Percentiles rank a stretch among this genome's conserved stretches.
Evolutionary conservation across 208 protist species (phyloP).

Genomic region (Acanthamoeba castellanii): DNA sequence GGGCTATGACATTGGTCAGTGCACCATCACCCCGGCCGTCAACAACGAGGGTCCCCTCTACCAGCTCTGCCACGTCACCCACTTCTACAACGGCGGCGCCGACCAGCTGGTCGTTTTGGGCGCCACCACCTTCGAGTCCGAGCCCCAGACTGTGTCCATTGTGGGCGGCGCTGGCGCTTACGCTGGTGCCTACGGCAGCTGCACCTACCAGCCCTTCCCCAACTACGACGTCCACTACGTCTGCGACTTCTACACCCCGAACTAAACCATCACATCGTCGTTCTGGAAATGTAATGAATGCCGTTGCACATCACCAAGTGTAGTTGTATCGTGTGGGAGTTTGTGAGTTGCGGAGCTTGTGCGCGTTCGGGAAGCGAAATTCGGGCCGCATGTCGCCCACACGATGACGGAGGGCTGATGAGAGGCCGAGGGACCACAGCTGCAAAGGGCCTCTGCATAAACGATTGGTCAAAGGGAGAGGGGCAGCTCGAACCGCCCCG

Average conservation of each 20-base stretch:
- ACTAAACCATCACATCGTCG: neutral
- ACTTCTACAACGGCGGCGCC: constrained; percentile 7
- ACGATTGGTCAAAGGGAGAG: no score
- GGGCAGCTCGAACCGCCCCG: no score
- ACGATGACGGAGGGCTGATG: no score
- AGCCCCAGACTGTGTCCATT: neutral
- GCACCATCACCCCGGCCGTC: constrained; percentile 1
- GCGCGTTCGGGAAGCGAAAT: no score
- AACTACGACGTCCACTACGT: constrained; percentile 32
- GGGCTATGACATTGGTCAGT: neutral
- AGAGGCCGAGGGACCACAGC: no score
- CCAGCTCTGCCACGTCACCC: neutral
- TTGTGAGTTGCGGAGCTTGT: no score
- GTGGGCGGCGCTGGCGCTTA: neutral
- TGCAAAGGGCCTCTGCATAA: no score
- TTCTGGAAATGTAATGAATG: no score
- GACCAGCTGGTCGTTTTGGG: neutral
- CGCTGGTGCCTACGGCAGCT: constrained; percentile 6
- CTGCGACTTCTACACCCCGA: constrained; percentile 45
- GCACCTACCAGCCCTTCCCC: constrained; percentile 24
- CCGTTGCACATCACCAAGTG: no score
- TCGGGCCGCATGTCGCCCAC: no score
- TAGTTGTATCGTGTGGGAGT: no score
- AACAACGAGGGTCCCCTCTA: neutral
- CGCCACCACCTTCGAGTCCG: constrained; percentile 10